phyloP scores from a whole-genome alignment of 768 basidiomycete species.

The Multifurca ochricompacta region DNA sequence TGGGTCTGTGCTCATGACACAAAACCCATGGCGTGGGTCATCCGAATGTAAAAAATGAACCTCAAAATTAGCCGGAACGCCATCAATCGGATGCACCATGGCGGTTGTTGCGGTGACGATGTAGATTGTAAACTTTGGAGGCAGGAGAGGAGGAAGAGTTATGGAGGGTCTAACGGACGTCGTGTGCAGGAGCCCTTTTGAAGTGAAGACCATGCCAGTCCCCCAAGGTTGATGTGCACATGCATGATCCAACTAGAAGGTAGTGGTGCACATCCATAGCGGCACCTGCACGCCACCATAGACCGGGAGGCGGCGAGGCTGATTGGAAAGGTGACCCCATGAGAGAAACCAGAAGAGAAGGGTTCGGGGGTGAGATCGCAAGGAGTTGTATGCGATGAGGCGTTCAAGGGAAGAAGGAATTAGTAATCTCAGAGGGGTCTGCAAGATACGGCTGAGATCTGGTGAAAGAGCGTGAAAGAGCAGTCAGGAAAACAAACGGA shows the following conservation, averaged over 20 bases:
- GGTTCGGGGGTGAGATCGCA: background rate
- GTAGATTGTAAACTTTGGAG: background rate
- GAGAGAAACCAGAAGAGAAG: background rate
- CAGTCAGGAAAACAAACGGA: background rate
- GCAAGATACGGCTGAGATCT: background rate
- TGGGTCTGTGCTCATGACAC: conserved; percentile 55
- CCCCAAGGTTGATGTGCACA: background rate
- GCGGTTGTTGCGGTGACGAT: background rate
- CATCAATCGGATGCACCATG: background rate
- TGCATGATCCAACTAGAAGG: background rate
- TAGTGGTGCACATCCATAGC: background rate
- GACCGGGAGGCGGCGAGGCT: background rate
- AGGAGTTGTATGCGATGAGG: background rate
- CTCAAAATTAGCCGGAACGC: conserved; percentile 11
- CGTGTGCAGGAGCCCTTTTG: background rate
- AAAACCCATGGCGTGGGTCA: conserved; percentile 56
- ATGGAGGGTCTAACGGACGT: background rate
- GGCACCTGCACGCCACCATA: background rate
- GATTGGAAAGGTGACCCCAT: background rate
- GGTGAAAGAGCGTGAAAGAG: background rate
- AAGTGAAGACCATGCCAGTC: background rate
- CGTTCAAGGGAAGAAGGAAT: background rate
- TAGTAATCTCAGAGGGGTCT: background rate
- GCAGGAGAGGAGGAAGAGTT: background rate
- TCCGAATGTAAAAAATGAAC: conserved; percentile 64